phyloP scores from a whole-genome alignment of 140 eudicot species.

The Cichorium intybus region DNA sequence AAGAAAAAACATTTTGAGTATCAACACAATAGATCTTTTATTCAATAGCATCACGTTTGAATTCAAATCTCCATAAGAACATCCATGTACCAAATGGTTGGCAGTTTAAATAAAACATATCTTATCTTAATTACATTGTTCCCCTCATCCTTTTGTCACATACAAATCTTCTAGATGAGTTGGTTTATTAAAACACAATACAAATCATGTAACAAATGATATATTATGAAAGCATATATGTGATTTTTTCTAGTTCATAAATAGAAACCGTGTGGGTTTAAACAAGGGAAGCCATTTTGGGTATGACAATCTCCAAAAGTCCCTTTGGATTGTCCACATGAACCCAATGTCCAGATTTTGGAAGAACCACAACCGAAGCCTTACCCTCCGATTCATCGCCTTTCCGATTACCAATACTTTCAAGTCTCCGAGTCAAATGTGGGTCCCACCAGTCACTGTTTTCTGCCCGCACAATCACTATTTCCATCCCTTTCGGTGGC shows the following conservation, averaged over 20 bases:
- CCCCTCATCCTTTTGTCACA: too few species aligned
- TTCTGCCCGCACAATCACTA: slow-evolving; percentile 79
- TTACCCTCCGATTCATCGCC: slow-evolving; percentile 54
- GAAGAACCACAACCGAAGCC: slow-evolving; percentile 66
- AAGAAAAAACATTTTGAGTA: too few species aligned
- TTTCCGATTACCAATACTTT: slow-evolving; percentile 36
- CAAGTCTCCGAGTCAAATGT: slow-evolving; percentile 50
- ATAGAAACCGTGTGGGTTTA: slow-evolving; percentile 11
- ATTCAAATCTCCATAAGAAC: too few species aligned
- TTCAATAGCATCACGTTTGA: too few species aligned
- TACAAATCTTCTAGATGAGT: too few species aligned
- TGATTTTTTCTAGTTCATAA: not conserved
- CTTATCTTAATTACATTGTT: too few species aligned
- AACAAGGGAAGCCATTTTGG: slow-evolving; percentile 64
- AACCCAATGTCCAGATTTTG: slow-evolving; percentile 97
- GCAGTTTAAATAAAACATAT: too few species aligned
- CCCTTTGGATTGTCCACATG: slow-evolving; percentile 97
- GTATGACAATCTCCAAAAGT: slow-evolving; percentile 76
- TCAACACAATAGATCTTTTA: too few species aligned
- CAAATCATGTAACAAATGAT: too few species aligned
- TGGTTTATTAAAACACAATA: too few species aligned
- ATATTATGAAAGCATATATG: too few species aligned
- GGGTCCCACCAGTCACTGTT: slow-evolving; percentile 90
- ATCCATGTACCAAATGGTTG: too few species aligned
- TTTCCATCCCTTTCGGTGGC: slow-evolving; percentile 82